These are phyloP conservation scores for Apiospora pterosperma DNA, from an alignment of 2,329 filamentous ascomycete species.

Conservation along the genomic window DNA sequence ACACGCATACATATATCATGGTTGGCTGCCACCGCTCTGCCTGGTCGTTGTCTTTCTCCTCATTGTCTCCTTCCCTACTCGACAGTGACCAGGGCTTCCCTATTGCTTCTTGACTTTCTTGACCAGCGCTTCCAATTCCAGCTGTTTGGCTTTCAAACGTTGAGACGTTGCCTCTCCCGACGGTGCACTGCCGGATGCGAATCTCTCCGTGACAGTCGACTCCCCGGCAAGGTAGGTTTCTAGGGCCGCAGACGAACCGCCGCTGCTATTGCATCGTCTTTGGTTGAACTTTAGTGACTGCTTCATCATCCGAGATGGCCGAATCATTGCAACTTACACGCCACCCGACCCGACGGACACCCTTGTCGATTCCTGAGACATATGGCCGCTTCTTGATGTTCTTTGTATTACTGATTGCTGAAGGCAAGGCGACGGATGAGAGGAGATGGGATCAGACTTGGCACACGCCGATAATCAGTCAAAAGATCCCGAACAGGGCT, in stretches of 20 bases:
- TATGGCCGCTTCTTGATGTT: neutral
- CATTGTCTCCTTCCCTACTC: neutral
- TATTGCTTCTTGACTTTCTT: neutral
- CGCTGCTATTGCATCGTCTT: neutral
- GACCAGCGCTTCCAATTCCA: neutral
- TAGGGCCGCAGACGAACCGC: neutral
- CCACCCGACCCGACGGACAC: neutral
- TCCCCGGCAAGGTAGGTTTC: conserved; percentile 5
- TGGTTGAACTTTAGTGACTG: neutral
- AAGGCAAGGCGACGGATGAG: neutral
- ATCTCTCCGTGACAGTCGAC: conserved; percentile 3
- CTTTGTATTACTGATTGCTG: neutral
- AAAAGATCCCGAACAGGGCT: neutral
- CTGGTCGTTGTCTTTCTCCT: neutral
- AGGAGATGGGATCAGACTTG: neutral
- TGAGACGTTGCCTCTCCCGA: neutral
- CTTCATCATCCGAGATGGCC: neutral
- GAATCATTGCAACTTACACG: neutral
- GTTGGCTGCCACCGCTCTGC: neutral
- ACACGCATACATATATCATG: neutral
- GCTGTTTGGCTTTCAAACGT: neutral
- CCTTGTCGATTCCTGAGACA: neutral
- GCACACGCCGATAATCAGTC: neutral
- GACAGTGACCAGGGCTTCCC: neutral
- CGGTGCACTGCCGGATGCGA: neutral